These are phyloP conservation scores for Chrysoporthe cubensis DNA, from an alignment of 2,329 filamentous ascomycete species.

Conservation along the genomic window DNA sequence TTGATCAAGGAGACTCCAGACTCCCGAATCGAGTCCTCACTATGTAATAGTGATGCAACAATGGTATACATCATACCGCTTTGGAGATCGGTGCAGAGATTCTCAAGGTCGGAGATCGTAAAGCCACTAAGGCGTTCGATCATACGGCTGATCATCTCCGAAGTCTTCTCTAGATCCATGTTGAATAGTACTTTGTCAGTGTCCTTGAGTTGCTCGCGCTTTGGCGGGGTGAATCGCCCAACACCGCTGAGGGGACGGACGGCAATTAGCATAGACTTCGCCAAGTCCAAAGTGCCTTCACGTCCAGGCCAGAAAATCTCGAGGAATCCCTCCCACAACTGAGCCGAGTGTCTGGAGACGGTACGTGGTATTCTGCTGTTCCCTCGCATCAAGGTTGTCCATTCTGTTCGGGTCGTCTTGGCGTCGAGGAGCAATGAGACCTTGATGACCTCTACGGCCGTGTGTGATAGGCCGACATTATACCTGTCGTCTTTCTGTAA, in stretches of 20 bases:
- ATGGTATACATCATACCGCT: conserved; percentile 69
- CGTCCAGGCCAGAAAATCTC: conserved; percentile 50
- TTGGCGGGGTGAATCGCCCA: conserved; percentile 69
- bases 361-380: conserved; percentile 67
- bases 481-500: conserved; percentile 50
- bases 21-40: conserved; percentile 77
- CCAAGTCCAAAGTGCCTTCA: conserved; percentile 68
- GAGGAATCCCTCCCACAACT: conserved; percentile 79
- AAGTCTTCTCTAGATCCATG: conserved; percentile 60
- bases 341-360: conserved; percentile 70
- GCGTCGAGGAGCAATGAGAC: conserved; percentile 72
- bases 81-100: conserved; percentile 68
- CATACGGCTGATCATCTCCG: conserved; percentile 69
- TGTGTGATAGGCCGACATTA: conserved; percentile 55
- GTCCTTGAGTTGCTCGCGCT: conserved; percentile 48
- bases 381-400: conserved; percentile 61
- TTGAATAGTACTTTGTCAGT: conserved; percentile 74
- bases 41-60: conserved; percentile 79
- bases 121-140: conserved; percentile 82
- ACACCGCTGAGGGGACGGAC: conserved; percentile 73
- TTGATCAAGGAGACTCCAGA: conserved; percentile 83
- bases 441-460: conserved; percentile 68
- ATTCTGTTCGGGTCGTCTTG: conserved; percentile 70
- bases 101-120: conserved; percentile 66
- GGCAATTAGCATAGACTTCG: conserved; percentile 72